These are phyloP conservation scores for Russula abietina DNA, from an alignment of 768 basidiomycete genomes.

Conservation along the genomic window DNA sequence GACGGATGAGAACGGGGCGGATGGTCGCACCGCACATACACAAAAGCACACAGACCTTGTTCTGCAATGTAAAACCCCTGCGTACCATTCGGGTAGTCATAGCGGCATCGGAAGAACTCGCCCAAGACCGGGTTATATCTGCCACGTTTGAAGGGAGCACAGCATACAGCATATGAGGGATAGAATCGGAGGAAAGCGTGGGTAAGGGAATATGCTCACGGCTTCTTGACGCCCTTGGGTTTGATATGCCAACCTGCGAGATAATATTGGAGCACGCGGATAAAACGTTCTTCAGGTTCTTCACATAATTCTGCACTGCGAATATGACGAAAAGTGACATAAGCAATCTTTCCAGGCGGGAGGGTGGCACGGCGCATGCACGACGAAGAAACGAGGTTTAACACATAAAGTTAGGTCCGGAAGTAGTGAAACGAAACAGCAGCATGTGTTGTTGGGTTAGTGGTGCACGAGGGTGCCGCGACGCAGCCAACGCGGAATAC, in stretches of 20 bases:
- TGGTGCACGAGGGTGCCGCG: not conserved
- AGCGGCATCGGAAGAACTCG: conserved; percentile 95
- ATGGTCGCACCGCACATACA: not conserved
- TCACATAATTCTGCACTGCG: conserved; percentile 70
- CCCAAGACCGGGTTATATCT: conserved; percentile 97
- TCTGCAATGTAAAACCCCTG: conserved; percentile 95
- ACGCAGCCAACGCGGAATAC: not conserved
- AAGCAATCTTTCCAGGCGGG: not conserved
- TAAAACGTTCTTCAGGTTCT: conserved; percentile 85
- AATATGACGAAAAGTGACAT: conserved; percentile 7
- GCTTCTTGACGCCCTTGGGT: conserved; percentile 99
- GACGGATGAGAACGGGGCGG: not conserved
- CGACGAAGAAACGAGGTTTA: not conserved
- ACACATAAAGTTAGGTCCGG: not conserved
- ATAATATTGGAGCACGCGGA: conserved; percentile 88
- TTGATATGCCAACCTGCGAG: conserved; percentile 99
- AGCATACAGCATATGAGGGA: conserved; percentile 11
- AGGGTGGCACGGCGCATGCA: not conserved
- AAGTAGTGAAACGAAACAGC: not conserved
- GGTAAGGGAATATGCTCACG: conserved; percentile 47
- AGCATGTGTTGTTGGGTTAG: not conserved
- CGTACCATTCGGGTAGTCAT: conserved; percentile 87
- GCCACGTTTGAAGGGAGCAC: conserved; percentile 4
- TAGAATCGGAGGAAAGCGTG: conserved; percentile 7
- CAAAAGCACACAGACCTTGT: conserved; percentile 53